Base-by-base conservation (phyloP, 78 protist genomes). In the Isochrysis galbana region DNA sequence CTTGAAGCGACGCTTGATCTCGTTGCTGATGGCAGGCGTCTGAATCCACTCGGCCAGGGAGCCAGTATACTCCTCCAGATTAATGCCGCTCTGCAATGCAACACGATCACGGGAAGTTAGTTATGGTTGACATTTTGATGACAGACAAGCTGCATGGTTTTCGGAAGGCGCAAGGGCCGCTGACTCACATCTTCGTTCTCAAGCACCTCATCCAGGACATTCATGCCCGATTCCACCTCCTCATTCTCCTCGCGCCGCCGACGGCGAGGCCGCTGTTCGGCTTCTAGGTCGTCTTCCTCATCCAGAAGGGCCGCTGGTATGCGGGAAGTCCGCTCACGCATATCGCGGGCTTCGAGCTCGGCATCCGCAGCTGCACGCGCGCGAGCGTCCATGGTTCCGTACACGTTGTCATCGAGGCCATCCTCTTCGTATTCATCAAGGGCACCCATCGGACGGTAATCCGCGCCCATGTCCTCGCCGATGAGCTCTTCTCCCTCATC, bases 1-100 rank as follows among this genome's bases (percentile, higher is more conserved):
- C 19, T 1, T 0, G 90, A 93, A 94, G 25, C 89, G 55, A 38
- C 90, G 32, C 39, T 38, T 5, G 54, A 97, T 87, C 83, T 92
- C 97, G 29, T 39, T 51, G 39, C 94, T 78, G 10, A 96, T 93
- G 29, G 48, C 91, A 4, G 91, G 70, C 69, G 70, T 4, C 55
- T 29, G 0, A 5, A 97, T 54, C 95, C 95, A 97, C 83, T 95
- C 96, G 83, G 93, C 93, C 1, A 95, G 83, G 14, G 94, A 44
- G 17, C 94, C 86, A 14, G 61, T 19, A 80, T 72, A 91, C 25
- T 95, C 96, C 34, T 95, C 96, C 46, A 97, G 90, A 36, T 91
- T 92, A 11, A 67, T 41, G 19, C 84, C 74, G 48, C 11, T 32
- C 90, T 61, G 67, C 67, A 19, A 54, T 19, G 19, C 67, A 54